Evolutionary conservation across 2,329 filamentous ascomycete genomes (phyloP), one percentile per base, ranked within the genome.

Genomic region (Claviceps sp.): DNA sequence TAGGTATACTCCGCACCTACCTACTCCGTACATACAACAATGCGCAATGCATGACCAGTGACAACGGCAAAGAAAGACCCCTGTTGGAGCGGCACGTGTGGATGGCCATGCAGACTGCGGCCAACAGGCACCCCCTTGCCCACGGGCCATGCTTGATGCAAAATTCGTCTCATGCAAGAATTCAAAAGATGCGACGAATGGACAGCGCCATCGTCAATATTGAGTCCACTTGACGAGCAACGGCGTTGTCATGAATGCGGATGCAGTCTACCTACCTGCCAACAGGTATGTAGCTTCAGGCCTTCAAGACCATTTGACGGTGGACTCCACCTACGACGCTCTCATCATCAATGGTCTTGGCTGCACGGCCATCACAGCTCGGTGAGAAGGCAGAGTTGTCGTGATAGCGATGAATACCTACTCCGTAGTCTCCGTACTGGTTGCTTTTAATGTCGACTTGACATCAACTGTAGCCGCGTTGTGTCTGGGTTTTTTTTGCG

Each of bases 51-150:
- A 8, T 34, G 30, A 11, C 30, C 7, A 8, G 16, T 6, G 42
- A 45, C 5, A 24, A 30, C 26, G 22, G 13, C 6, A 9, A 46
- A 34, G 42, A 49, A 42, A 49, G 20, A 16, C 22, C 34, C 38
- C 47, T 40, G 20, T 47, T 22, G 42, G 37, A 26, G 48, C 47
- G 50, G 24, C 47, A 34, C 14, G 37, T 18, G 44, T 48, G 49
- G 52, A 49, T 45, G 22, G 14, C 44, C 30, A 44, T 53, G 53
- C 53, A 53, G 51, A 48, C 51, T 30, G 26, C 26, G 26, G 26
- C 26, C 26, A 30, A 53, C 45, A 46, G 18, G 8, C 26, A 46
- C 22, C 24, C 26, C 42, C 44, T 34, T 46, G 26, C 26, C n/a
- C 18, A 18, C 18, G 18, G 18, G 18, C 16, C 44, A 20, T 46